Base-by-base conservation (phyloP, 2,329 filamentous ascomycete species). In the Nemania abortiva region DNA sequence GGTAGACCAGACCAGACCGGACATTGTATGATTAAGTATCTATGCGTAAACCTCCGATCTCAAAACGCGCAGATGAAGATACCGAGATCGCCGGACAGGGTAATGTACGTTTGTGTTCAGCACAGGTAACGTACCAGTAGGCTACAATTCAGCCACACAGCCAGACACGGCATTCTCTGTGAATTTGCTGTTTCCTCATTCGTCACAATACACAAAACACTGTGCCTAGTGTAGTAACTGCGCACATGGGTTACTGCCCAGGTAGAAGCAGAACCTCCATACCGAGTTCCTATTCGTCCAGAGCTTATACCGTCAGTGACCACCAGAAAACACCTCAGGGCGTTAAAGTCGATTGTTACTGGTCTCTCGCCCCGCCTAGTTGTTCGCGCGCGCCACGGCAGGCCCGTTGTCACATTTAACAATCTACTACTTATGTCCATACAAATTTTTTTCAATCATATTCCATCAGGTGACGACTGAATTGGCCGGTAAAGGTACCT, bases 371-470 rank as follows among this genome's bases (percentile, higher is more conserved):
- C 42, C 29, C 39, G 6, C 45, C 39, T 61, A 13, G 37, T 15
- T 18, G 6, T 64, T 71, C 69, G 69, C 69, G 69, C 69, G 69
- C 69, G 69, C 66, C 57, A 67, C 29, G 10, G n/a, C 39, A 27
- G 6, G 6, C 29, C 34, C 57, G 34, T 49, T 29, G 54, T 67
- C 37, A 69, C 53, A 57, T 53, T 22, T 29, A 56, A 42, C 60
- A 20, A 55, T 22, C 52, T 55, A 37, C 18, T 13, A 15, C 5
- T 31, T 5, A 34, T 42, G 24, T 4, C 6, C 31, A n/a, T 39
- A 6, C 27, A 15, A 27, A 27, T 45, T 11, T 42, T 52, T 52
- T 6, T 39, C 34, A 34, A 18, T 24, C 34, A 37, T 37, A 15
- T 49, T 31, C 47, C 11, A 18, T n/a, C 20, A 50, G 22, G 37